Base-by-base conservation (phyloP, 495 filamentous ascomycete genomes). In the Cercophora newfieldiana region DNA sequence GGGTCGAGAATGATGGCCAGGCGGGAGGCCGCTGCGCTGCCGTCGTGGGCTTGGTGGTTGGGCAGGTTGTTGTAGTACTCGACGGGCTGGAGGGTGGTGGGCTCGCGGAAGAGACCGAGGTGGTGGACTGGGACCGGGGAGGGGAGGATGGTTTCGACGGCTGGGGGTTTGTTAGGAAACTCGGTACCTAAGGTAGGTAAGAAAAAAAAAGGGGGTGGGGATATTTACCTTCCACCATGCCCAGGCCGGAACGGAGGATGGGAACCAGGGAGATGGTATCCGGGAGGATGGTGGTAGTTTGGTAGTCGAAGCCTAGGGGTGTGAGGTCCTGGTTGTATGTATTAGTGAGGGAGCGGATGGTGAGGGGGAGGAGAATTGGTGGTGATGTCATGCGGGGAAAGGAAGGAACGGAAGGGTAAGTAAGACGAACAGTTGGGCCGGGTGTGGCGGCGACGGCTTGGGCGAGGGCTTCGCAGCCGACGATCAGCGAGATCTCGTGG, bases 1-100 rank as follows among this genome's bases (percentile, higher is more conserved):
- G 94, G 94, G 76, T 98, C 94, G 0, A 97, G 82, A 19, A 98
- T 82, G 69, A 98, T 87, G 24, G 93, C 92, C 8, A 96, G 81
- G 26, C 86, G 83, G 1, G 86, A 76, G 63, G 71, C 29, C 69
- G 75, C 8, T 70, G 24, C 65, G 61, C 64, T 30, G n/a, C 60
- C 63, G 14, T 69, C 65, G 3, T 61, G 37, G 8, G 70, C 24
- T 30, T 75, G 60, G 72, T 92, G 87, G 77, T 91, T 90, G 37
- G 94, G 94, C 21, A 98, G 90, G 78, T 98, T 98, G 81, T 92
- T 98, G 83, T 98, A 98, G 85, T 98, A 98, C 80, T 98, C 94
- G 55, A 98, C 94, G 0, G 94, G 93, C 59, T 90, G 86, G 28
- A 97, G 88, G 37, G 90, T 91, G 65, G 86, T 84, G 30, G 89